Base-by-base conservation (phyloP, 2,329 filamentous ascomycete species). In the Penicillium sp. region DNA sequence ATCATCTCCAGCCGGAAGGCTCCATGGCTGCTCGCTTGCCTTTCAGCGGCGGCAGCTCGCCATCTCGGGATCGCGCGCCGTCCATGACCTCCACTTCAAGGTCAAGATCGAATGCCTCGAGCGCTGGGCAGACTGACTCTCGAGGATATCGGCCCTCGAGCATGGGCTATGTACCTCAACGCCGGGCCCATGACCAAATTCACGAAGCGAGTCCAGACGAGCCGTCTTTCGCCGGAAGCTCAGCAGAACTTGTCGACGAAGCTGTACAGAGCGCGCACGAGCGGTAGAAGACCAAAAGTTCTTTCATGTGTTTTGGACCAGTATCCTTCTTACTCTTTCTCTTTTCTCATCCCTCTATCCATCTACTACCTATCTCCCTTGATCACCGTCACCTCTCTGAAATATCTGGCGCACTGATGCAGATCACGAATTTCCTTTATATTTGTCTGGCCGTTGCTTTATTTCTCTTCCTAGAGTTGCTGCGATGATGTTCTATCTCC, bases 131-230 rank as follows among this genome's bases (percentile, higher is more conserved):
- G 16, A 62, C 56, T 4, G 61, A 66, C 12, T 54, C 61, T 28
- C 54, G 61, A 29, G 39, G 58, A 50, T 63, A 64, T 44, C 69
- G 75, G 36, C 75, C 75, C 0, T 75, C 74, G 6, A 77, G 75
- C 43, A 63, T 79, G 65, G 77, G 77, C 0, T 77, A 75, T 48
- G 76, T 79, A 10, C 68, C 72, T 9, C 72, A 77, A 50, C 69
- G 76, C 57, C 72, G 75, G 29, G 72, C 75, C 3, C 72, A 69
- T 45, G 75, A 78, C 41, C 71, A 76, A 50, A 76, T 78, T 29
- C 72, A 74, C 47, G 67, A 72, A 41, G 63, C 66, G 19, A 70
- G 66, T 55, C 64, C 68, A 14, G 66, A 72, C 29, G 59, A 67
- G 43, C 58, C 64, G 4, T 66, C 68, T 10, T 65, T 73, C 28